Evolutionary conservation across 164 flowering plant genomes (phyloP).

Genomic region (Cinnamomum micranthum): DNA sequence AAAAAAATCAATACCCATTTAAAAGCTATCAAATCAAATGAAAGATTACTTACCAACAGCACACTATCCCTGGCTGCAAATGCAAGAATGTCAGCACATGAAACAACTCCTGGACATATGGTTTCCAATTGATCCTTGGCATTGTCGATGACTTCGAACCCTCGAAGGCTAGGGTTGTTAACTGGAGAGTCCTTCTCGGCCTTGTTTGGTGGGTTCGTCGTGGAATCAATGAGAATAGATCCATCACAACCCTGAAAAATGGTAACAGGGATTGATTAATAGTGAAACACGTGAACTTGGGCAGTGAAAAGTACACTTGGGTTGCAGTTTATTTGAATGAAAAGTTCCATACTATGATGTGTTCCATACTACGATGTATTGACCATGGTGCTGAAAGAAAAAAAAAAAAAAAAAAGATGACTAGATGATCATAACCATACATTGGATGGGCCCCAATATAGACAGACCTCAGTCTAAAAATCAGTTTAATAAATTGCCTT

Average conservation of each 20-base stretch:
- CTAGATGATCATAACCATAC: too few relatives aligned
- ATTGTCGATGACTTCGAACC: slow-evolving; percentile 54
- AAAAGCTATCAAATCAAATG: neutral
- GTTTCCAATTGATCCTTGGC: slow-evolving; percentile 47
- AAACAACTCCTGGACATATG: slow-evolving; percentile 43
- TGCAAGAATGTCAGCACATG: slow-evolving; percentile 65
- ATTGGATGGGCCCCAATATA: too few relatives aligned
- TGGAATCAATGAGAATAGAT: slow-evolving; percentile 42
- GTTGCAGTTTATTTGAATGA: slow-evolving; percentile 14
- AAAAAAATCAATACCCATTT: neutral
- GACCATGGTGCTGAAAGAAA: too few relatives aligned
- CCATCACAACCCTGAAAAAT: slow-evolving; percentile 69
- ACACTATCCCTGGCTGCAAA: slow-evolving; percentile 53
- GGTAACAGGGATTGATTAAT: slow-evolving; percentile 46
- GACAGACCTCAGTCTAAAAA: too few relatives aligned
- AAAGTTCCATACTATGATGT: slow-evolving; percentile 25
- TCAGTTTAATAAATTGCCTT: too few relatives aligned
- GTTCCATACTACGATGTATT: slow-evolving; percentile 22
- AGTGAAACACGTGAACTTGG: slow-evolving; percentile 1
- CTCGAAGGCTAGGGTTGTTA: slow-evolving; percentile 42
- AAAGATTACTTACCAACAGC: slow-evolving; percentile 27
- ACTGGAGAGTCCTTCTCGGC: slow-evolving; percentile 46
- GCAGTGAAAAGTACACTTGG: slow-evolving; percentile 35
- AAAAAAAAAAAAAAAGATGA: too few relatives aligned
- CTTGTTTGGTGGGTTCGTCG: slow-evolving; percentile 27